phyloP scores from a whole-genome alignment of 768 basidiomycete species.

The Collybiopsis confluens region DNA sequence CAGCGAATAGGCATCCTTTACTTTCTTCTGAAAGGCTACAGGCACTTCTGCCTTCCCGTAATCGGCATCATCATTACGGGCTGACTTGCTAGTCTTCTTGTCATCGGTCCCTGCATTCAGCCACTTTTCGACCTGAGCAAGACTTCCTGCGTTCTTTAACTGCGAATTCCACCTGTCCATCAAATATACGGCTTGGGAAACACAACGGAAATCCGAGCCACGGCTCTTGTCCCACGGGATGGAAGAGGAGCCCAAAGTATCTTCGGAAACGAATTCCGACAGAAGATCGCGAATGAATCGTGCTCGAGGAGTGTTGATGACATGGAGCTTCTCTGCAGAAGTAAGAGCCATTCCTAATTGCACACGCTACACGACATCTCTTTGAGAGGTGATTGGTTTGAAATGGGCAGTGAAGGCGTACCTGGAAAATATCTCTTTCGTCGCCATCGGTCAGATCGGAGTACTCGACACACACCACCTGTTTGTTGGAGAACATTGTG shows the following conservation, averaged over 20 bases:
- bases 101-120: neutral
- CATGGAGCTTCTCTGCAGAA: conserved; percentile 61
- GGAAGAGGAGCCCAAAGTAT: conserved; percentile 18
- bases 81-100: neutral
- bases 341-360: conserved; percentile 67
- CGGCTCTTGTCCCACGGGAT: conserved; percentile 34
- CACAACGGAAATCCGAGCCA: conserved; percentile 55
- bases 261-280: conserved; percentile 37
- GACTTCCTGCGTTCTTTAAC: conserved; percentile 2
- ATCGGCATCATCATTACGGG: neutral
- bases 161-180: conserved; percentile 30
- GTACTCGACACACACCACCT: conserved; percentile 78
- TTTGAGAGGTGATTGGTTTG: neutral
- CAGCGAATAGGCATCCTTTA: conserved; percentile 1
- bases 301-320: conserved; percentile 54
- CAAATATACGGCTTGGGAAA: conserved; percentile 49
- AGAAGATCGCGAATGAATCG: conserved; percentile 55
- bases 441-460: conserved; percentile 49
- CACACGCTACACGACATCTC: conserved; percentile 47
- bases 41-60: neutral
- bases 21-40: neutral
- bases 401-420: conserved; percentile 21
- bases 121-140: conserved; percentile 6
- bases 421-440: conserved; percentile 76
- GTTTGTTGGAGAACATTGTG: conserved; percentile 67